phyloP scores from a whole-genome alignment of 805 yeast species.

The Hanseniaspora jakobsenii region DNA sequence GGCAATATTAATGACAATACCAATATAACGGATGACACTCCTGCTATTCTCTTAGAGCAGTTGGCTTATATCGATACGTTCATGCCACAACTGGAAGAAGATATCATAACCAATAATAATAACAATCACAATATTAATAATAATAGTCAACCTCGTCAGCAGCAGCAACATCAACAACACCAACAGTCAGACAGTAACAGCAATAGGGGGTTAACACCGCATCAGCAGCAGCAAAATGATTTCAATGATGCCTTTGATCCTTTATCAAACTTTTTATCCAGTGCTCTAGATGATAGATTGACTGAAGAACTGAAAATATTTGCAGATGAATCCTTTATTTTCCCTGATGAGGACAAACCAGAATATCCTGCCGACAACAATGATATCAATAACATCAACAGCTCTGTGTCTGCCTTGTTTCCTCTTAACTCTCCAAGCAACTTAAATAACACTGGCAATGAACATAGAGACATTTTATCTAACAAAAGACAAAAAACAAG shows the following conservation, averaged over 20 bases:
- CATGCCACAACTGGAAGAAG: constrained; percentile 40
- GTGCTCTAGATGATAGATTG: constrained; percentile 36
- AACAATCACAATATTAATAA: constrained; percentile 16
- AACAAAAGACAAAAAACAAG: neutral
- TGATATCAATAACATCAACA: constrained; percentile 3
- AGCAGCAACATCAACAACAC: constrained; percentile 17
- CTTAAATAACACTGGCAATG: constrained; percentile 3
- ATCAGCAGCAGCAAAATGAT: no score
- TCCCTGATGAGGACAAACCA: constrained; percentile 68
- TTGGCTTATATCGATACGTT: constrained; percentile 69
- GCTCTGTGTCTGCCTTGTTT: constrained; percentile 13
- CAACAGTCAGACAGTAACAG: neutral
- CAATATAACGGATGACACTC: constrained; percentile 23
- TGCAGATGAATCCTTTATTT: constrained; percentile 69
- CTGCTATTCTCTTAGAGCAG: constrained; percentile 51
- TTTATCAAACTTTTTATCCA: constrained; percentile 1
- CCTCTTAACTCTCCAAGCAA: constrained; percentile 11
- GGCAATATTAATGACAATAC: constrained; percentile 11
- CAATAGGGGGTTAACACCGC: neutral
- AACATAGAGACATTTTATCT: neutral
- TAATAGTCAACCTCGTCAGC: no score
- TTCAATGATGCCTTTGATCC: neutral
- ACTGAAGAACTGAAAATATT: constrained; percentile 65
- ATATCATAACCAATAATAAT: constrained; percentile 25
- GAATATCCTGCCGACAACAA: constrained; percentile 19